Evolutionary conservation across 257 asterid genomes (phyloP), one percentile per base, ranked within the genome.

Genomic region (Capsicum pubescens): DNA sequence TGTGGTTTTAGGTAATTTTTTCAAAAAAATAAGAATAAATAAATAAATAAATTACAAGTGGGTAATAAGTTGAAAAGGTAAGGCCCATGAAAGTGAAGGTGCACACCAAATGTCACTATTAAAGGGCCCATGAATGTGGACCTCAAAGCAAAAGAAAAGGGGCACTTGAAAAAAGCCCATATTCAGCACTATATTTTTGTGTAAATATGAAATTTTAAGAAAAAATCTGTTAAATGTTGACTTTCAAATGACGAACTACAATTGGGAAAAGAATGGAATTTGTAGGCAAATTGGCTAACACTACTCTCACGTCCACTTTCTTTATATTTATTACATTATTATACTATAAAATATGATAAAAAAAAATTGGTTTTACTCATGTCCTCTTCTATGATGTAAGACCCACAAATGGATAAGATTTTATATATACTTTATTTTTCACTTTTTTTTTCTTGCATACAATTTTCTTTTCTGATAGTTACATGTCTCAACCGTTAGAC

Each of bases 341-440:
- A 32, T 66, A 5, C 2, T 11, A 26, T 26, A 26, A 26, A 26
- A 26, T 26, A 64, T 26, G 12, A 64, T 32, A 11, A 12, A 42
- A 1, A 42, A 17, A 46, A n/a, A 10, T 74, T 66, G 44, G 36
- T 76, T 67, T 48, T 74, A 77, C 87, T 77, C 71, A 82, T 36
- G 84, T 84, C 86, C 83, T 76, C 86, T 84, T 84, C 81, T 59
- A 13, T 84, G 77, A 87, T 84, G 87, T 68, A 84, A 82, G 72
- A 79, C 87, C 84, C 66, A 19, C 77, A 81, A 63, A 36, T 87
- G 86, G 87, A 87, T 87, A 84, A 87, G 85, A 61, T 87, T 81
- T 66, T 26, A 15, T 76, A 76, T 52, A 32, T 52, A 54, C 81
- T 76, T 52, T 26, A 54, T 26, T 10, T 64, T 64, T 32, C 12